A percentile compares a stretch with the other conserved stretches of the same genome.
Evolutionary conservation across 805 yeast species (phyloP).

Genomic region (Metschnikowia henanensis): DNA sequence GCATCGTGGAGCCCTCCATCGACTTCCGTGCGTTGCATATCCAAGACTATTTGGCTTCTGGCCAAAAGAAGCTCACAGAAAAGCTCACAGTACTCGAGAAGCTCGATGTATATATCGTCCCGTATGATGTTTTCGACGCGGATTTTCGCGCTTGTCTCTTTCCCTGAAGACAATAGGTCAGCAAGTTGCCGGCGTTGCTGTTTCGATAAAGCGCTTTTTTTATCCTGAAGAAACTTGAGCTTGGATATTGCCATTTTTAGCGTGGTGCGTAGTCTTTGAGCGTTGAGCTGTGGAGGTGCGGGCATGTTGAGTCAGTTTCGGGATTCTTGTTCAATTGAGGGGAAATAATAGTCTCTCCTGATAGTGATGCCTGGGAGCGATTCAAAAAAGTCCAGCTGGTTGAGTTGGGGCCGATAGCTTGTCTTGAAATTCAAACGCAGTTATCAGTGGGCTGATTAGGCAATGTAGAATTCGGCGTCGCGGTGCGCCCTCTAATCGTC

Average conservation of each 20-base stretch:
- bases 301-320: conserved; percentile 2
- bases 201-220: conserved; percentile 72
- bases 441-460: too few species aligned
- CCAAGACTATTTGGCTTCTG: conserved; percentile 61
- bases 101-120: conserved; percentile 77
- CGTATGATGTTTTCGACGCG: conserved; percentile 82
- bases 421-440: too few species aligned
- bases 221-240: conserved; percentile 68
- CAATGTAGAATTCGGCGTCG: too few species aligned
- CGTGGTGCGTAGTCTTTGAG: conserved; percentile 38
- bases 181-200: conserved; percentile 72
- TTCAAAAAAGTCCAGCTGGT: too few species aligned
- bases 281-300: conserved; percentile 31
- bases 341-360: too few species aligned
- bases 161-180: conserved; percentile 64
- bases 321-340: too few species aligned
- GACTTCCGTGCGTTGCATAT: conserved; percentile 38
- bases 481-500: too few species aligned
- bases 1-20: conserved; percentile 75
- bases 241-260: conserved; percentile 72
- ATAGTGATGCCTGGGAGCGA: too few species aligned
- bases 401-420: too few species aligned
- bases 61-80: conserved; percentile 83
- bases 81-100: conserved; percentile 75
- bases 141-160: conserved; percentile 79